Evolutionary conservation across 345 rosid genomes (phyloP), one percentile per base, ranked within the genome.

Genomic region (Brassica incana): DNA sequence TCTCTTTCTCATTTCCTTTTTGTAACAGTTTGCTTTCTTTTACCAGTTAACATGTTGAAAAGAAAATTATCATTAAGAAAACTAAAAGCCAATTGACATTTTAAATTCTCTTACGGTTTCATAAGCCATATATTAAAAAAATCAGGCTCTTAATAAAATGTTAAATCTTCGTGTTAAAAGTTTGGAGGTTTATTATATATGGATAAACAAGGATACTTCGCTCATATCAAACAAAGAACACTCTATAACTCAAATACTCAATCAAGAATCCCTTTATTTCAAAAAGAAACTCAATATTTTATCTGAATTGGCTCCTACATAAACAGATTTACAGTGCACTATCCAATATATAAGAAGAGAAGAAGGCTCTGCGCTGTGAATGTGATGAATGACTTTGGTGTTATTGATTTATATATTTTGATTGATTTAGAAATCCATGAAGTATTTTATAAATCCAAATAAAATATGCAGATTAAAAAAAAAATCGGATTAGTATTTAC

Each of bases 1-100:
- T 64, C 54, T 62, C 58, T 75, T 80, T 75, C 73, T 78, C 60
- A 11, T 5, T 65, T 56, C 59, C 23, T 38, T 54, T 64, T 36
- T 14, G 10, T 14, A 16, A 52, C 43, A 68, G 33, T 30, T 77
- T 69, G 6, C 33, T 45, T 29, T 16, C 38, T 67, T 50, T 71
- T 63, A 61, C 36, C 63, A 59, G 12, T 58, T 16, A 59, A 15
- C n/a, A 40, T 8, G 10, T n/a, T 58, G 66, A 27, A 38, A 75
- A 15, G 3, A 62, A 71, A 56, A 71, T 2, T 9, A 4, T 10
- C 12, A 10, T 36, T 23, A 60, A 14, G 38, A 23, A 23, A 35
- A 25, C 10, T 43, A 25, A 5, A 68, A 27, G 25, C 23, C 50
- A 45, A 50, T 14, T 50, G 43, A 50, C 15, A 50, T 50, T 29